Percentiles rank a stretch among this genome's conserved stretches.
phyloP scores from a whole-genome alignment of 2,329 filamentous ascomycete genomes.

The Hypoxylon sp. region DNA sequence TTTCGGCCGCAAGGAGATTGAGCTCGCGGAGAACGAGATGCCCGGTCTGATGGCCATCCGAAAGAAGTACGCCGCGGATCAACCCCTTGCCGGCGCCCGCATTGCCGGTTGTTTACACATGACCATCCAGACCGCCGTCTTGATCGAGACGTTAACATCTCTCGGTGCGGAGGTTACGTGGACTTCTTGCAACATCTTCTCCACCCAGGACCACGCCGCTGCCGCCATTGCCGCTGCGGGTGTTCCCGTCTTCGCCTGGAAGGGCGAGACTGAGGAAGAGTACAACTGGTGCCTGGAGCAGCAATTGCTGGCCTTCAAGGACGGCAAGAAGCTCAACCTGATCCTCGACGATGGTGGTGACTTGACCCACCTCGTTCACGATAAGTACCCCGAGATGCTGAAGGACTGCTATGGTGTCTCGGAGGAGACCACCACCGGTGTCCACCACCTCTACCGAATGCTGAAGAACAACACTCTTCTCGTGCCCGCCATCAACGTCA shows the following conservation, averaged over 20 bases:
- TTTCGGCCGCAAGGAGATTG: constrained; percentile 99
- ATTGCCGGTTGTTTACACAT: constrained; percentile 99
- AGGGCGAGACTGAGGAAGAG: constrained; percentile 98
- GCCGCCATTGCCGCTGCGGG: constrained; percentile 95
- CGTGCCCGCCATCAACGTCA: constrained; percentile 98
- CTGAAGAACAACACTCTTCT: constrained; percentile 90
- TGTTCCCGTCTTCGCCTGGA: constrained; percentile 85
- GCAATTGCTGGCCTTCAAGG: constrained; percentile 97
- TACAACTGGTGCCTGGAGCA: constrained; percentile 99
- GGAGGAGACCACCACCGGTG: constrained; percentile 99
- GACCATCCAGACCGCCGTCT: constrained; percentile 99
- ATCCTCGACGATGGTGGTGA: constrained; percentile 99
- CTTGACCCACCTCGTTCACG: constrained; percentile 94
- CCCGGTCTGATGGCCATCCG: constrained; percentile 97
- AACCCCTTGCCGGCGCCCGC: constrained; percentile 93
- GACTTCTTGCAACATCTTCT: constrained; percentile 99
- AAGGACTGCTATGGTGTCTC: constrained; percentile 98
- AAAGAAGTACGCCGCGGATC: constrained; percentile 88
- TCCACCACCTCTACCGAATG: constrained; percentile 99
- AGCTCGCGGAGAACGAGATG: constrained; percentile 97
- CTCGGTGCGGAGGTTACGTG: constrained; percentile 99
- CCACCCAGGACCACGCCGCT: constrained; percentile 97
- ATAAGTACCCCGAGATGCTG: constrained; percentile 98
- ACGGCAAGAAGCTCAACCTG: constrained; percentile 95
- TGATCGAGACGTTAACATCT: constrained; percentile 95